Percentiles rank a stretch among this genome's conserved stretches.
Evolutionary conservation across 129 eudicot genomes (phyloP).

Genomic region (Heracleum sosnowskyi): DNA sequence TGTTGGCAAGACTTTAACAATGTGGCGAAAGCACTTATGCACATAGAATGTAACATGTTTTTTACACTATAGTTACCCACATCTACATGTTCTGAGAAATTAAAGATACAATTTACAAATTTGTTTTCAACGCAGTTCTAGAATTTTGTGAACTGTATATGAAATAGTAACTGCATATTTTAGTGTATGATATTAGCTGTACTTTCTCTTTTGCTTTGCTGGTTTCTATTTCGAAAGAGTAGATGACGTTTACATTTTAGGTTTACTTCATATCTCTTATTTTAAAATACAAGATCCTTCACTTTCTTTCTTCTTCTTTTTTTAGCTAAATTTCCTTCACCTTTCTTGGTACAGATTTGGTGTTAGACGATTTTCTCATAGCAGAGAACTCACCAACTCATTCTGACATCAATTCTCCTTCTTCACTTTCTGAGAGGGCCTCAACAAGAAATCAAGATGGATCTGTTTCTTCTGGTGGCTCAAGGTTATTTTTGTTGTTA

Average conservation of each 20-base stretch:
- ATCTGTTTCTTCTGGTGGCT: conserved; percentile 37
- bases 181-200: neutral
- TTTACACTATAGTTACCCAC: neutral
- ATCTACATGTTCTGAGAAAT: neutral
- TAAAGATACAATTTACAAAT: neutral
- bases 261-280: neutral
- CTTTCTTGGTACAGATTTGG: conserved; percentile 45
- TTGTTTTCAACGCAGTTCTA: neutral
- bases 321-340: too few relatives aligned
- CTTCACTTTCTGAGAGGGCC: conserved; percentile 35
- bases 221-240: neutral
- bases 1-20: neutral
- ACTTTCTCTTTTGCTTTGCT: neutral
- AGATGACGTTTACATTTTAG: neutral
- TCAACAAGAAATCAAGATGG: conserved; percentile 33
- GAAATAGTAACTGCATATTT: neutral
- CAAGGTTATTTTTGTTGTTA: conserved; percentile 36
- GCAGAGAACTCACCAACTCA: conserved; percentile 79
- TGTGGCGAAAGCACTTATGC: neutral
- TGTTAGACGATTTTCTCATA: conserved; percentile 74
- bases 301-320: too few relatives aligned
- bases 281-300: neutral
- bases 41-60: neutral
- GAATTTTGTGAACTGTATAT: neutral
- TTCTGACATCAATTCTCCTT: conserved; percentile 54